Base-by-base conservation (phyloP, 345 rosid species). In the Gynandropsis gynandra region DNA sequence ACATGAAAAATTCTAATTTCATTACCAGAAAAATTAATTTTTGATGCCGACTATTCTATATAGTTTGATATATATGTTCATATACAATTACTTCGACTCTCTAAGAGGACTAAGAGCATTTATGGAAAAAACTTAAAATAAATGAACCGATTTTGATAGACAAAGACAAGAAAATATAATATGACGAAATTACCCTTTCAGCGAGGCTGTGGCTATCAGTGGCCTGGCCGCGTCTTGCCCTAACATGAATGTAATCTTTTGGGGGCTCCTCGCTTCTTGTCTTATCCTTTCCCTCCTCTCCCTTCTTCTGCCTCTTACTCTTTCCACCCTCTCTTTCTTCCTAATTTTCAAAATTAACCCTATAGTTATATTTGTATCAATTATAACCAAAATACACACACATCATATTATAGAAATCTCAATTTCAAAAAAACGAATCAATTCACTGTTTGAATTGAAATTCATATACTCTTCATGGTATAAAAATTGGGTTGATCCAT, bases 221-320 rank as follows among this genome's bases (percentile, higher is more conserved):
- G 50, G 94, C 94, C 64, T 84, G 88, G 57, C 94, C 94, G 59
- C 94, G 75, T 60, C 88, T 79, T 20, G 94, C 94, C 66, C 89
- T 72, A 17, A 84, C 94, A 67, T 84, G 94, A 66, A 84, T 81
- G 77, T 79, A 81, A 21, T 77, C 86, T 42, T 52, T 72, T 3
- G 80, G 74, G 38, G 83, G 69, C 19, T 77, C 80, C 40, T 76
- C 43, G 54, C 45, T 72, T 54, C 35, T 1, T 52, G 53, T 74
- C 61, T 58, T 39, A 37, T 60, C 73, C 63, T 69, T 70, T n/a
- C n/a, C n/a, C 38, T 71, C 59, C 24, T 42, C 58, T 62, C 63
- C 16, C 63, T 69, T 78, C 75, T 64, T 76, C 45, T 66, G 80
- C 38, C 60, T 84, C 80, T 68, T 79, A 58, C 64, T 21, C 56